Base-by-base conservation (phyloP, 1,139 yeast species). In the Pichia sp. region DNA sequence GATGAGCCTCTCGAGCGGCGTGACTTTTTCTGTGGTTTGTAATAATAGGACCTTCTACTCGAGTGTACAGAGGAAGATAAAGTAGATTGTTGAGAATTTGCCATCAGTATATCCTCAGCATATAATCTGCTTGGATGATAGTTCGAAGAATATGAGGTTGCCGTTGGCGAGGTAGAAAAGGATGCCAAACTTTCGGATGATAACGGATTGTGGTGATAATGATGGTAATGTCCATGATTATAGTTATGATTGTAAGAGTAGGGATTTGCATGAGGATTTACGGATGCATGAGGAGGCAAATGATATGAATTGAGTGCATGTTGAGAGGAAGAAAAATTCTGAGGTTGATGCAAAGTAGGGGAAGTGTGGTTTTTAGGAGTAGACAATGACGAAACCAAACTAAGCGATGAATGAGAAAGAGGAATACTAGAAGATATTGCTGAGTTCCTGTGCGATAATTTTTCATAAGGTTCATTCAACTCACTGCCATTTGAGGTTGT, bases 41-140 rank as follows among this genome's bases (percentile, higher is more conserved):
- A 65, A 46, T 59, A 60, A 50, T 64, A 61, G n/a, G 61, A 63
- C 52, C 67, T 59, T 49, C 68, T 61, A 1, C 64, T 53, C 16
- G 64, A 53, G 31, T 55, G 54, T 20, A 55, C 55, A 8, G 56
- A 52, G 27, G 60, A 51, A 29, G 61, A 47, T 20, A 55, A 46
- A 4, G 41, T 16, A 9, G 55, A 30, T 30, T 40, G 54, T 36
- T 42, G 51, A 34, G 49, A 31, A 42, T 38, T 50, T 10, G 59
- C n/a, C 9, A 45, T 12, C 2, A 50, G 2, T 12, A 59, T 54
- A 17, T 63, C 65, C 20, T 62, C 63, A 12, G 52, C 53, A n/a
- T 60, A 58, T 16, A 60, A 27, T 34, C 67, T 57, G 16, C 58
- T 58, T 6, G 64, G 49, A 42, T 62, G 56, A 49, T 61, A 61